Conservation (phyloP, 805 yeast genomes). For the Cephaloascus albidus region DNA sequence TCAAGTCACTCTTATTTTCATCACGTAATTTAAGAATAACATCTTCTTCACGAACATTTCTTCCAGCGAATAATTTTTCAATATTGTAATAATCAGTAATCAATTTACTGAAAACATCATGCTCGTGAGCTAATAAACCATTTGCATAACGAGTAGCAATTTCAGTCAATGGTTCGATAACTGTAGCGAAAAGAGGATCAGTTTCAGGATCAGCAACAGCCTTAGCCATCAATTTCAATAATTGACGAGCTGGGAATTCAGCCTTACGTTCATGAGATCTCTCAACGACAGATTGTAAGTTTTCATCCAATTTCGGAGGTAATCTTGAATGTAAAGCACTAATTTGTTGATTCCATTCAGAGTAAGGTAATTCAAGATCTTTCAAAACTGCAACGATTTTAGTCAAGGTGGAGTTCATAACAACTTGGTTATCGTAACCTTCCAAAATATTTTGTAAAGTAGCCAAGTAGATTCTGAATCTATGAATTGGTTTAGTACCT, state of each 20-base stretch:
- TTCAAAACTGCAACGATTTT: constrained; percentile 64
- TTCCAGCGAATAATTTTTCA: constrained; percentile 72
- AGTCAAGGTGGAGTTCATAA: constrained; percentile 76
- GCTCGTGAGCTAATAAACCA: constrained; percentile 84
- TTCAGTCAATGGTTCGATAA: constrained; percentile 63
- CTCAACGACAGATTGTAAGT: constrained; percentile 55
- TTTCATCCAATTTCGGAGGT: constrained; percentile 66
- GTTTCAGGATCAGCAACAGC: constrained; percentile 39
- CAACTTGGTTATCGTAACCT: constrained; percentile 94
- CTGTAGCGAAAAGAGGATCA: constrained; percentile 44
- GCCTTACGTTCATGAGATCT: constrained; percentile 57
- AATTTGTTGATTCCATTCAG: constrained; percentile 80
- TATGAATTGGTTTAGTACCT: constrained; percentile 81
- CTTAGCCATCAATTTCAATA: constrained; percentile 64
- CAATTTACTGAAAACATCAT: constrained; percentile 57
- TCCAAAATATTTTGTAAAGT: constrained; percentile 71
- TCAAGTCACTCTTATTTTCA: constrained; percentile 68
- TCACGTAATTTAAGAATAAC: constrained; percentile 84
- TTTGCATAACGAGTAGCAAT: constrained; percentile 62
- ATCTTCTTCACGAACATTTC: constrained; percentile 76
- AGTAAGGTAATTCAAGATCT: constrained; percentile 78
- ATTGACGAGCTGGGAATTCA: constrained; percentile 89
- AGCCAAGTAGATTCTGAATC: constrained; percentile 46
- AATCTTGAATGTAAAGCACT: constrained; percentile 91
- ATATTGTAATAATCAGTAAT: constrained; percentile 66